Evolutionary conservation across 495 filamentous ascomycete species (phyloP), one percentile per base, ranked within the genome.

Genomic region (Trichoderma reesei): DNA sequence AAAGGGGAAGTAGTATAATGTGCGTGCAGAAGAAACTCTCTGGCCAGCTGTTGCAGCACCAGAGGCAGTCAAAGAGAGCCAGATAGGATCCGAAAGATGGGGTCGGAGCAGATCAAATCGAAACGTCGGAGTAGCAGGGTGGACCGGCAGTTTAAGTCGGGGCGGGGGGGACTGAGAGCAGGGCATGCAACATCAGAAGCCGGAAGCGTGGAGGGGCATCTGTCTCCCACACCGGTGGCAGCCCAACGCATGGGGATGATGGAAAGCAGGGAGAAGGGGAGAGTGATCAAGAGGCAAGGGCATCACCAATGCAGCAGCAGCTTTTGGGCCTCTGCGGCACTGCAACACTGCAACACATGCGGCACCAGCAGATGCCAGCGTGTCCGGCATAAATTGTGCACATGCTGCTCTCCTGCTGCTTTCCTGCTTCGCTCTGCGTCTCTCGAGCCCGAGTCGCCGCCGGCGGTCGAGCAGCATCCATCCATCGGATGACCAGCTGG

Each of bases 151-250:
- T 56, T 56, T n/a, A 56, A 33, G 48, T 56, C 48, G 48, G 20
- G 48, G 48, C 16, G 26, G 48, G 48, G 20, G 48, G 48, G 48
- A 26, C 8, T 11, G 10, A 34, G 20, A 31, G 18, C 6, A 34
- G 48, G 33, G 48, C 48, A 56, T 56, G 48, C 48, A 56, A 56
- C 48, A 3, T 56, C 48, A 34, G 26, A 56, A 56, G 31, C 48
- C 48, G 48, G 48, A 18, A 51, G 62, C 34, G 36, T 56, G 38
- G 41, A 56, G 13, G 60, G 64, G 38, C 65, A 64, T 41, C 42
- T 65, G 26, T 66, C 67, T 69, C 60, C 65, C 66, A 65, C 67
- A 65, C 60, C 63, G 60, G 62, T 60, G 66, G 66, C 60, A 67
- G 67, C 66, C 60, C 65, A 37, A 60, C 26, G 65, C 63, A 70